Conservation (phyloP, 805 yeast species). For the Wickerhamiella lipophila region DNA sequence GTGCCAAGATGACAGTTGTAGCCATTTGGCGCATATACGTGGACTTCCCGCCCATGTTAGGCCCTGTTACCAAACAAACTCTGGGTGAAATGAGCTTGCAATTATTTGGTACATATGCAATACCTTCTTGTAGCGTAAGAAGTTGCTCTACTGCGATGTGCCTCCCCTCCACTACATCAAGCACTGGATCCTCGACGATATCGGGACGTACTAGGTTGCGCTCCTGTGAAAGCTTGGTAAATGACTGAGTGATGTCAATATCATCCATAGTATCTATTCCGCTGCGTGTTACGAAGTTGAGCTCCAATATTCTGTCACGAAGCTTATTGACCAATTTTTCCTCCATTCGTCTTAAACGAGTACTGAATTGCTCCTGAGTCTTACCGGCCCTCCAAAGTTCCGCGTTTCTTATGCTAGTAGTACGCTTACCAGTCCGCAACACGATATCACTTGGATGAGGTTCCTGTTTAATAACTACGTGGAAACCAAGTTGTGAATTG, state of each 20-base stretch:
- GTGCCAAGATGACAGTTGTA: constrained; percentile 52
- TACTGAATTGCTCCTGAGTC: constrained; percentile 34
- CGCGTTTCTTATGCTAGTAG: neutral
- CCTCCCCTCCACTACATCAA: constrained; percentile 53
- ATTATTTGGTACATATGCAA: constrained; percentile 38
- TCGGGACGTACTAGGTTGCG: constrained; percentile 53
- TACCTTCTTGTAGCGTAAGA: constrained; percentile 34
- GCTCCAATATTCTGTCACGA: constrained; percentile 34
- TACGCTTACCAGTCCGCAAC: neutral
- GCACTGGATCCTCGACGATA: constrained; percentile 36
- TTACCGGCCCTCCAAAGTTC: constrained; percentile 34
- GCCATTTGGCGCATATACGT: constrained; percentile 66
- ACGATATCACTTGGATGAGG: neutral
- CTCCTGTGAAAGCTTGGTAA: constrained; percentile 58
- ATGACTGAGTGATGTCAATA: constrained; percentile 60
- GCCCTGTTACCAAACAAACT: constrained; percentile 68
- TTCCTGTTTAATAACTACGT: neutral
- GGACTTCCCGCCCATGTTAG: constrained; percentile 84
- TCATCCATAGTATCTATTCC: constrained; percentile 45
- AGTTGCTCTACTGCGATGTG: constrained; percentile 82
- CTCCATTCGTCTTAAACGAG: constrained; percentile 45
- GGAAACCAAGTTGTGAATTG: neutral
- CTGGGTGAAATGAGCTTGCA: constrained; percentile 27
- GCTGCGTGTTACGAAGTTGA: constrained; percentile 37
- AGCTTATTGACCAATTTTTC: constrained; percentile 38